phyloP scores from a whole-genome alignment of 139 green algal genomes.

The Tetradesmus obliquus region DNA sequence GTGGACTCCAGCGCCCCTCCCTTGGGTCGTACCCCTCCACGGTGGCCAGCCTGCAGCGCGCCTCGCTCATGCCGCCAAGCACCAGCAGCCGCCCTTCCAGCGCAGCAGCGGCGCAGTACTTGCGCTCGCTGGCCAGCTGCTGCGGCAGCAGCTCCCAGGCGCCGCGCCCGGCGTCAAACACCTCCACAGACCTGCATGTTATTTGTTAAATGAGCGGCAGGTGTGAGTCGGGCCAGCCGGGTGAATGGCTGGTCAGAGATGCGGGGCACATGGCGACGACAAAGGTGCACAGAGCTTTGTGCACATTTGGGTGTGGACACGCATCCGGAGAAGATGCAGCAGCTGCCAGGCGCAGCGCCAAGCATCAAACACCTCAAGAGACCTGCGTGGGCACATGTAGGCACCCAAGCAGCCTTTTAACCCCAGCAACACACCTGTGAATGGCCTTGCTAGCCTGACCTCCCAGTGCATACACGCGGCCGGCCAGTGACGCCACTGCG shows the following conservation, averaged over 20 bases:
- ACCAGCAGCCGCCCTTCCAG: constrained; percentile 32
- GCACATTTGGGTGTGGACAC: too few relatives aligned
- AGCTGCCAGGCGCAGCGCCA: too few relatives aligned
- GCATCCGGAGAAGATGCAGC: too few relatives aligned
- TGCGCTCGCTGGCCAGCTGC: constrained; percentile 17
- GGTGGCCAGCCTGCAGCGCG: constrained; percentile 47
- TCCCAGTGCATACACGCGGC: constrained; percentile 65
- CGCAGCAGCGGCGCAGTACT: constrained; percentile 46
- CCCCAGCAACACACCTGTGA: constrained; percentile 43
- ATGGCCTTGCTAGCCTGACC: constrained; percentile 62
- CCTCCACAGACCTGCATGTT: constrained; percentile 25
- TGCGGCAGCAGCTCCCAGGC: constrained; percentile 10
- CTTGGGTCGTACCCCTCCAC: not conserved
- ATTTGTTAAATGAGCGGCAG: not conserved
- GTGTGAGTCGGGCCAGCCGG: too few relatives aligned
- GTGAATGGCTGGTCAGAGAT: too few relatives aligned
- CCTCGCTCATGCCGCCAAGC: constrained; percentile 56
- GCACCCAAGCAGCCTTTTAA: too few relatives aligned
- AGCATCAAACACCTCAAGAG: too few relatives aligned
- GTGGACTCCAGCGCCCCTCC: not conserved
- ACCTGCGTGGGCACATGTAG: too few relatives aligned
- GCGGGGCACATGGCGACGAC: too few relatives aligned
- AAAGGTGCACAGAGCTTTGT: too few relatives aligned
- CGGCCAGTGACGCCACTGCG: constrained; percentile 52
- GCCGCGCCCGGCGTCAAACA: constrained; percentile 28